Conservation (phyloP, 1,284 basidiomycete genomes). For the Pulchroboletus neoregius region DNA sequence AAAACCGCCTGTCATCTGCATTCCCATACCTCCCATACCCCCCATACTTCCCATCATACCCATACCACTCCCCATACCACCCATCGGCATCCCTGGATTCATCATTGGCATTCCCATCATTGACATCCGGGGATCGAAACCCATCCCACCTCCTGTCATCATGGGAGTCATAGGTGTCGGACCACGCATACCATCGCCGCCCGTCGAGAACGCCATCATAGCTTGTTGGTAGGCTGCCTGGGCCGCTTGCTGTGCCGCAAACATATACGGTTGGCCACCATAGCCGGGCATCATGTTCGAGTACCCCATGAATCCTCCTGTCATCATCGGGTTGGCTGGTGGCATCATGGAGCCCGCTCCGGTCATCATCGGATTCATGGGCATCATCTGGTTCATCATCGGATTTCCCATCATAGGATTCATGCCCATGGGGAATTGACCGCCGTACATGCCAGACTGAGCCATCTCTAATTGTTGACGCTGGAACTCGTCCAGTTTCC, state of each 20-base stretch:
- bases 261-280: slow-evolving; percentile 78
- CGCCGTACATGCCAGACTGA: slow-evolving; percentile 66
- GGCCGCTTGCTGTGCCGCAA: slow-evolving; percentile 83
- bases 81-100: slow-evolving; percentile 38
- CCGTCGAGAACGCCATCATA: slow-evolving; percentile 84
- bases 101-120: slow-evolving; percentile 59
- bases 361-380: slow-evolving; percentile 57
- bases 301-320: slow-evolving; percentile 44
- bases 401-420: slow-evolving; percentile 43
- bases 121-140: slow-evolving; percentile 48
- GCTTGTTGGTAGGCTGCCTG: slow-evolving; percentile 88
- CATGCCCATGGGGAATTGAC: slow-evolving; percentile 44
- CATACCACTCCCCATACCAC: slow-evolving; percentile 37
- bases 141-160: slow-evolving; percentile 50
- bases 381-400: slow-evolving; percentile 45
- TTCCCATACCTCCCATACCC: slow-evolving; percentile 44
- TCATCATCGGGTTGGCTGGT: slow-evolving; percentile 50
- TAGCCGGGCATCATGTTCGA: slow-evolving; percentile 64
- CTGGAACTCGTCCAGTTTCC: slow-evolving; percentile 88
- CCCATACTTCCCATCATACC: slow-evolving; percentile 32
- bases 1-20: slow-evolving; percentile 63
- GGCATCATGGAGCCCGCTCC: slow-evolving; percentile 37
- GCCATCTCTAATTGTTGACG: slow-evolving; percentile 85
- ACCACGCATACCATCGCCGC: slow-evolving; percentile 48
- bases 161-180: slow-evolving; percentile 44